A percentile compares a stretch with the other conserved stretches of the same genome.
Conservation (phyloP, 805 yeast species). For the Saccharomyces mikatae region DNA sequence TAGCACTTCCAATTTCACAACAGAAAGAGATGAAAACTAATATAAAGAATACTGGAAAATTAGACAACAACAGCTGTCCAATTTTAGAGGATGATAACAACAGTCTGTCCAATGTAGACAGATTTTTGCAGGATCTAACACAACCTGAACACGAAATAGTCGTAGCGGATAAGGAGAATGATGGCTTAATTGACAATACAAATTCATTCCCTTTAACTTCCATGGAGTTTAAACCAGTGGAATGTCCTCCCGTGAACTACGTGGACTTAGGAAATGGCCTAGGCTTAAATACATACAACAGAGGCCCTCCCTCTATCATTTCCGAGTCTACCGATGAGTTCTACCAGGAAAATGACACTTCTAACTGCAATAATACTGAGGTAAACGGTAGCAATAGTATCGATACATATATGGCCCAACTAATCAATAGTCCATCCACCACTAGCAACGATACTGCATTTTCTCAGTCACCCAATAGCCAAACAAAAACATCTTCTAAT, state of each 20-base stretch:
- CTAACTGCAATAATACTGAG: conserved; percentile 5
- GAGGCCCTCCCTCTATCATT: conserved; percentile 34
- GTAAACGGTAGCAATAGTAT: conserved; percentile 10
- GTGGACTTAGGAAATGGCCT: conserved; percentile 31
- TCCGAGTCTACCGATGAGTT: conserved; percentile 30
- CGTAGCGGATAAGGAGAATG: background rate
- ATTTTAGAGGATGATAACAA: background rate
- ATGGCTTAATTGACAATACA: background rate
- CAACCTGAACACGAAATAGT: background rate
- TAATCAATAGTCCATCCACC: conserved; percentile 17
- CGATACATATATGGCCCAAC: conserved; percentile 22
- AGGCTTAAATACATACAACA: conserved; percentile 29
- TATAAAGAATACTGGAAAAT: background rate
- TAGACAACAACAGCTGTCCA: background rate
- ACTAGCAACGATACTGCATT: conserved; percentile 3
- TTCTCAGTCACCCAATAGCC: background rate
- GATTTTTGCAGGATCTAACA: background rate
- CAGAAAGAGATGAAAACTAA: background rate
- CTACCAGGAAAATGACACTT: conserved; percentile 10
- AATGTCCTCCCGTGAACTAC: conserved; percentile 9
- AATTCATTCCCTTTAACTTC: background rate
- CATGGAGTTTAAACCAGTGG: background rate
- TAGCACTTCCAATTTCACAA: background rate
- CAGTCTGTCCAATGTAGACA: background rate
- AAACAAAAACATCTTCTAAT: background rate